phyloP scores from a whole-genome alignment of 176 grass and related monocot genomes.

The Pontederia paniculata region DNA sequence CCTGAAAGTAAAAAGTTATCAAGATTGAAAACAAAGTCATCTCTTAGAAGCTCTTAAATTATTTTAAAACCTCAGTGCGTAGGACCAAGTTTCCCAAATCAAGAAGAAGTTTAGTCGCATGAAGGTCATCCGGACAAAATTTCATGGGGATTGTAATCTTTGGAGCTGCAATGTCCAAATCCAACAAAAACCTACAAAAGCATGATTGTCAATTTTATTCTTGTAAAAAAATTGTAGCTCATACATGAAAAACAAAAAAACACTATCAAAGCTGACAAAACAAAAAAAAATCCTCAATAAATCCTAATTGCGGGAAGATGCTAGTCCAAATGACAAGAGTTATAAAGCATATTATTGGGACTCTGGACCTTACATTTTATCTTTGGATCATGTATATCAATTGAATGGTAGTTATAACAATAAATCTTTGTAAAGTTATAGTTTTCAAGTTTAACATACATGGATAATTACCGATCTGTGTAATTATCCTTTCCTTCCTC shows the following conservation, averaged over 20 bases:
- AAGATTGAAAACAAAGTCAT: background rate
- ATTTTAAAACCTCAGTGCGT: constrained; percentile 43
- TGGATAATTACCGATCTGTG: no score
- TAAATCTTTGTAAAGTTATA: no score
- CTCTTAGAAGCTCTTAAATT: background rate
- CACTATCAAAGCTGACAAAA: background rate
- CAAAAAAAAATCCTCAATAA: background rate
- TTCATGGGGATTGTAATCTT: constrained; percentile 90
- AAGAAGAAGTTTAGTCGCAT: constrained; percentile 87
- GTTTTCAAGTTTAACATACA: no score
- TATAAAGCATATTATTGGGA: background rate
- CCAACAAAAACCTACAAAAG: constrained; percentile 67
- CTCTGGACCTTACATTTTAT: background rate
- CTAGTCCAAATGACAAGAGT: background rate
- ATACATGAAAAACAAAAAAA: background rate
- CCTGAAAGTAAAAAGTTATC: constrained; percentile 46
- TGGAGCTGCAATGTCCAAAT: constrained; percentile 96
- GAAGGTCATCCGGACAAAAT: constrained; percentile 71
- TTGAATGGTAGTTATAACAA: no score
- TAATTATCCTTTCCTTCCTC: no score
- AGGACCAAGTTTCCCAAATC: constrained; percentile 91
- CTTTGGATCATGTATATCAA: background rate
- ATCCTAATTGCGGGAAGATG: background rate
- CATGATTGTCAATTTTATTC: constrained; percentile 6
- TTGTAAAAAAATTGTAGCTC: constrained; percentile 4